These are phyloP conservation scores for Colletotrichum siamense DNA, from an alignment of 2,329 filamentous ascomycete species.

Conservation along the genomic window DNA sequence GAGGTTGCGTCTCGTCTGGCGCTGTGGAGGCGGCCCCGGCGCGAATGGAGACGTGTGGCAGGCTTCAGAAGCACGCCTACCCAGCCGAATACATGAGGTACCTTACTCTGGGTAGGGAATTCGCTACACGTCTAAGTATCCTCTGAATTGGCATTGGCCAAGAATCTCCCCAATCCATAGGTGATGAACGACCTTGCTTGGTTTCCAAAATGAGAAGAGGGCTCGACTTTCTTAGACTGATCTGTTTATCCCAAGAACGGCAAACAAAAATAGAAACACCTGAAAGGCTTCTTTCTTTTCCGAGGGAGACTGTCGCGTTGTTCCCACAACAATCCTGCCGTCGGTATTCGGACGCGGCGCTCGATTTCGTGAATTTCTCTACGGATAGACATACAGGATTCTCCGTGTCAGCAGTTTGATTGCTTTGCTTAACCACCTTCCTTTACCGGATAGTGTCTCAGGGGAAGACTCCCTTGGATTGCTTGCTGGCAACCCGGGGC, in stretches of 20 bases:
- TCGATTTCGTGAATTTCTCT: background rate
- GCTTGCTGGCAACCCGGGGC: background rate
- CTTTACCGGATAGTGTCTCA: conserved; percentile 1
- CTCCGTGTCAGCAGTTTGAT: background rate
- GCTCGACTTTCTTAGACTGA: background rate
- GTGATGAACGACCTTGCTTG: background rate
- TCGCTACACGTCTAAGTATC: background rate
- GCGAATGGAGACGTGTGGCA: background rate
- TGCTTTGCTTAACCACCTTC: conserved; percentile 12
- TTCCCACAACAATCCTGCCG: background rate
- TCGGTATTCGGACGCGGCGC: background rate
- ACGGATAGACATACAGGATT: background rate
- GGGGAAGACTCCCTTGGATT: background rate
- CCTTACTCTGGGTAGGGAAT: background rate
- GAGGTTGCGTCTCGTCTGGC: background rate
- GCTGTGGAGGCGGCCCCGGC: background rate
- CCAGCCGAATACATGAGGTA: no score
- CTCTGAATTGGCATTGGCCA: background rate
- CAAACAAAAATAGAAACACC: background rate
- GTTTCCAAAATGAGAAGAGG: background rate
- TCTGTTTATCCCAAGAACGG: background rate
- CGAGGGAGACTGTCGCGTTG: background rate
- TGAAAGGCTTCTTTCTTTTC: background rate
- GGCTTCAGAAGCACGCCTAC: no score
- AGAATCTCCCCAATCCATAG: background rate